phyloP scores from a whole-genome alignment of 352 stramenopile genomes.

The Peronosclerospora sorghi region DNA sequence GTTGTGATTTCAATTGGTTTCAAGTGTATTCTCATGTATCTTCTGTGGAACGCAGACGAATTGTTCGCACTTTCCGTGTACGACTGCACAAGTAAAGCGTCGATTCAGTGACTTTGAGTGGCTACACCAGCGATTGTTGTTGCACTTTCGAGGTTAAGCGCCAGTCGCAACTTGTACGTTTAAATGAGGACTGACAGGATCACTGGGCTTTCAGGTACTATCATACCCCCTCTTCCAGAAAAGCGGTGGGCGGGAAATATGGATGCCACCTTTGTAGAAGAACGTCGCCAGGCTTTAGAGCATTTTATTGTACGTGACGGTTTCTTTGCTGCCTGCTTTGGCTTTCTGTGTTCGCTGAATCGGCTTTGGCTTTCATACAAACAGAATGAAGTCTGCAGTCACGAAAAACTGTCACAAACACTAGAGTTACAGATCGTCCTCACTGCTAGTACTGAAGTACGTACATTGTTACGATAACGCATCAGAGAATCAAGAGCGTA shows the following conservation, averaged over 20 bases:
- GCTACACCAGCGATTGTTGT: slow-evolving; percentile 71
- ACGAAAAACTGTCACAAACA: slow-evolving; percentile 75
- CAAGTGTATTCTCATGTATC: not conserved
- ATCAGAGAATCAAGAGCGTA: not conserved
- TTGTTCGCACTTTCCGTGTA: slow-evolving; percentile 47
- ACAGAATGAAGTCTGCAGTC: slow-evolving; percentile 80
- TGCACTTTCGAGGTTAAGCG: slow-evolving; percentile 56
- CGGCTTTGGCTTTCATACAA: not conserved
- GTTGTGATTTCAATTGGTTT: not conserved
- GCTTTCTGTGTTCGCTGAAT: not conserved
- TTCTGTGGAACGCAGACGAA: slow-evolving; percentile 36
- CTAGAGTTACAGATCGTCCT: slow-evolving; percentile 79
- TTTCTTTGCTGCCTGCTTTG: not conserved
- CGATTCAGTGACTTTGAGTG: slow-evolving; percentile 87
- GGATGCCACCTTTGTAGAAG: slow-evolving; percentile 84
- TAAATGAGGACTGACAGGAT: not conserved
- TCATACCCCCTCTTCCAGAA: slow-evolving; percentile 81
- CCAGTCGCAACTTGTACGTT: not conserved
- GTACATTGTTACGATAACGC: slow-evolving; percentile 1
- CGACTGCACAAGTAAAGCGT: slow-evolving; percentile 66
- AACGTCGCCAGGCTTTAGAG: slow-evolving; percentile 75
- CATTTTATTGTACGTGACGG: slow-evolving; percentile 65
- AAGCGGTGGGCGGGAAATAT: slow-evolving; percentile 85
- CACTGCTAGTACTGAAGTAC: slow-evolving; percentile 68
- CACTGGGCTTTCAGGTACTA: slow-evolving; percentile 37